phyloP scores from a whole-genome alignment of 2,329 filamentous ascomycete genomes.

The Ascocoryne sarcoides region DNA sequence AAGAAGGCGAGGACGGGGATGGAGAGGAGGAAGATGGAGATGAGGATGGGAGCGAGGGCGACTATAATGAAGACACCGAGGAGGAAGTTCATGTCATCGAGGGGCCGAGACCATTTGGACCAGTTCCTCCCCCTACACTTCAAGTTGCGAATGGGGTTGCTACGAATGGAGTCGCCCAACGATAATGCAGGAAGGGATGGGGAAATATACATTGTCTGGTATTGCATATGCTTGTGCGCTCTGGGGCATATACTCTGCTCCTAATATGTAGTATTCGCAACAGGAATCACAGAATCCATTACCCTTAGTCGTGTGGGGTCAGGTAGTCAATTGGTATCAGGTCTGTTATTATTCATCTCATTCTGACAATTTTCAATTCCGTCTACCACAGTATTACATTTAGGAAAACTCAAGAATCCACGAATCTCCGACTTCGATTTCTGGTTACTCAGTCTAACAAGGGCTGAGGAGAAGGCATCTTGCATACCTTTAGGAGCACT shows the following conservation, averaged over 20 bases:
- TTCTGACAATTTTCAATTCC: too few relatives aligned
- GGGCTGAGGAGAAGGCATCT: too few relatives aligned
- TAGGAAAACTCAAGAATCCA: too few relatives aligned
- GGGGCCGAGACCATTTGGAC: constrained; percentile 26
- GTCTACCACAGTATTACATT: too few relatives aligned
- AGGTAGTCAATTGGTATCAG: too few relatives aligned
- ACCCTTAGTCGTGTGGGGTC: too few relatives aligned
- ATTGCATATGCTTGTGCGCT: constrained; percentile 12
- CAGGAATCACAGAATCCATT: too few relatives aligned
- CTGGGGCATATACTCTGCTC: constrained; percentile 3
- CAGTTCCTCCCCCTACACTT: constrained; percentile 25
- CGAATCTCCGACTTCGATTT: too few relatives aligned
- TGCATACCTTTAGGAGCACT: too few relatives aligned
- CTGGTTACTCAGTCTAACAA: too few relatives aligned
- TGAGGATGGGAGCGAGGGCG: constrained; percentile 28
- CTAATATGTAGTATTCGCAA: constrained; percentile 8
- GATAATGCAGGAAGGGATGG: constrained; percentile 2
- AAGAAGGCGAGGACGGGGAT: constrained; percentile 54
- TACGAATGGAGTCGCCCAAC: constrained; percentile 26
- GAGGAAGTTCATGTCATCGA: constrained; percentile 25
- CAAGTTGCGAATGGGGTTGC: constrained; percentile 18
- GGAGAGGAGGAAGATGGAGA: constrained; percentile 42
- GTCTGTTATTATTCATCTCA: too few relatives aligned
- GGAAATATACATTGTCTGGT: constrained; percentile 6
- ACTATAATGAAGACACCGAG: constrained; percentile 38